Base-by-base conservation (phyloP, 2,329 filamentous ascomycete genomes). In the Alternaria sp. region DNA sequence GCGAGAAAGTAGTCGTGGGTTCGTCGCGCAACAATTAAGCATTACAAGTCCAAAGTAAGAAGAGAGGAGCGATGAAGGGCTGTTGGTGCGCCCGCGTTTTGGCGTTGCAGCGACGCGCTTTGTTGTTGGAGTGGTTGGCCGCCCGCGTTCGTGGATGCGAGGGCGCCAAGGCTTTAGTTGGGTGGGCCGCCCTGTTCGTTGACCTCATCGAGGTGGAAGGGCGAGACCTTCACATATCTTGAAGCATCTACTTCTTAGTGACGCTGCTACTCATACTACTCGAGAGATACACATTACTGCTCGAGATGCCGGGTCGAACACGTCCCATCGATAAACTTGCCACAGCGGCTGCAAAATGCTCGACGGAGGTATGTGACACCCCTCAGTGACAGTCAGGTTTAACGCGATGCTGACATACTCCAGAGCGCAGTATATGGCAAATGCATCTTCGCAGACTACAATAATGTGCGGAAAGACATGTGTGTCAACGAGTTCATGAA, bases 401-500 rank as follows among this genome's bases (percentile, higher is more conserved):
- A 12, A 33, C 1, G 11, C 18, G 26, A 15, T 30, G 28, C 33
- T 61, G 14, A 61, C 26, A 45, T 18, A 11, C 6, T 7, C 14
- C 44, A 98, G 95, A 91, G 93, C 56, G 86, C 93, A 3, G 84
- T 88, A 12, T 99, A 98, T 76, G 96, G 95, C 70, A 94, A 94
- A 84, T 99, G 96, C 78, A 90, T 99, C 68, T 87, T 95, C 55
- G 88, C 89, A 43, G 95, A 98, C 77, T 98, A 97, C 82, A 95
- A 95, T 76, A 88, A 93, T 5, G 88, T 97, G 4, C 88, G 94
- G 72, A 97, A 97, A 77, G 93, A 97, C 77, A 96, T 96, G 84
- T 99, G 96, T 76, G 85, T 86, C 5, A 89, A 88, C 61, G 94
- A 97, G 76, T 98, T 99, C 71, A 84, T 96, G 80, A 89, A 84